A percentile compares a stretch with the other conserved stretches of the same genome.
Conservation (phyloP, 2,329 filamentous ascomycete genomes). For the Alternaria incomplexa region DNA sequence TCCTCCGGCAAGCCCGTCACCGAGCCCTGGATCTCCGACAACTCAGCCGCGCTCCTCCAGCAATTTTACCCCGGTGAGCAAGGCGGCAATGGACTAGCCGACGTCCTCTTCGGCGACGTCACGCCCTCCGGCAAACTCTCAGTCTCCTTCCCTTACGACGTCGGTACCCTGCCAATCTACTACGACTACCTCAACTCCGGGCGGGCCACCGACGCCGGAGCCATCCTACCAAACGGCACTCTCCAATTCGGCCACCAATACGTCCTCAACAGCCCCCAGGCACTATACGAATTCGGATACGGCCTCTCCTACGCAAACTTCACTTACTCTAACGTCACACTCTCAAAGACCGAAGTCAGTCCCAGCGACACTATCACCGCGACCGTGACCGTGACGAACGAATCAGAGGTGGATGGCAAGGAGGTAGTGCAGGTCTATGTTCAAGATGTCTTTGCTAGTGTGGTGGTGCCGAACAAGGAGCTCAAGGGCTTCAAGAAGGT, state of each 20-base stretch:
- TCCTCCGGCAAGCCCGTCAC: conserved; percentile 75
- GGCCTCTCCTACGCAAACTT: conserved; percentile 71
- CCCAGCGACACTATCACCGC: conserved; percentile 63
- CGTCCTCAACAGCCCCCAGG: conserved; percentile 64
- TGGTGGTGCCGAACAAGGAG: conserved; percentile 68
- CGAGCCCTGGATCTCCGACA: conserved; percentile 72
- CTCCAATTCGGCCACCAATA: conserved; percentile 70
- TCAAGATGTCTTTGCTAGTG: conserved; percentile 65
- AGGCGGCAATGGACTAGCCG: conserved; percentile 70
- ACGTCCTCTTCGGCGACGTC: conserved; percentile 65
- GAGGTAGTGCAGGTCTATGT: conserved; percentile 75
- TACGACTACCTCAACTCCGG: conserved; percentile 76
- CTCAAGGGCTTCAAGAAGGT: conserved; percentile 74
- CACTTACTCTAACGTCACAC: conserved; percentile 60
- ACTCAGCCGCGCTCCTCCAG: conserved; percentile 70
- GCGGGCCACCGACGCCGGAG: conserved; percentile 60
- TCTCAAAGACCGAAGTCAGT: conserved; percentile 58
- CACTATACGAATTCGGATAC: conserved; percentile 71
- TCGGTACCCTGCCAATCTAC: conserved; percentile 71
- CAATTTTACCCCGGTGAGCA: conserved; percentile 78
- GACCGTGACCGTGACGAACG: conserved; percentile 68
- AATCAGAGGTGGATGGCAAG: conserved; percentile 61
- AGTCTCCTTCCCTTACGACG: conserved; percentile 70
- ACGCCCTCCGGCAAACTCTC: conserved; percentile 71
- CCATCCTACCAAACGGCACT: conserved; percentile 63